These are phyloP conservation scores for Podospora conica DNA, from an alignment of 495 filamentous ascomycete genomes.

Conservation along the genomic window DNA sequence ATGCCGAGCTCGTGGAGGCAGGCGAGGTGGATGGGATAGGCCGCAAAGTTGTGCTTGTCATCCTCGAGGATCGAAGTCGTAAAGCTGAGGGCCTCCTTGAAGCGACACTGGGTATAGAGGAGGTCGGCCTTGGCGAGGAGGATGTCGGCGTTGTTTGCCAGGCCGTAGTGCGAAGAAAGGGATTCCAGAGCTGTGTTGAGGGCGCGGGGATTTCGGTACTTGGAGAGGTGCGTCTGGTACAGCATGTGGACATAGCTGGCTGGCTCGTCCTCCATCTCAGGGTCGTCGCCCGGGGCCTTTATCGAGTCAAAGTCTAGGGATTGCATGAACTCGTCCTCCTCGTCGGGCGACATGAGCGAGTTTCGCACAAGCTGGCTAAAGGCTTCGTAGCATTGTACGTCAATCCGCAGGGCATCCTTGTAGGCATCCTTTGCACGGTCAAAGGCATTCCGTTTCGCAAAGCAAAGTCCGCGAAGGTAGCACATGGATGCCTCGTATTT, in stretches of 20 bases:
- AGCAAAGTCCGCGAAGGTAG: conserved; percentile 87
- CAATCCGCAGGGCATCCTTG: conserved; percentile 92
- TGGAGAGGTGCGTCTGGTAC: conserved; percentile 93
- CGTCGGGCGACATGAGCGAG: conserved; percentile 91
- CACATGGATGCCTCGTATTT: conserved; percentile 96
- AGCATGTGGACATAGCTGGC: conserved; percentile 94
- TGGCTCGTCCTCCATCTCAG: conserved; percentile 64
- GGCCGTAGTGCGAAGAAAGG: conserved; percentile 86
- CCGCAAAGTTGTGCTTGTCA: conserved; percentile 81
- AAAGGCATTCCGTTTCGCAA: conserved; percentile 95
- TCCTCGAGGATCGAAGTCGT: conserved; percentile 74
- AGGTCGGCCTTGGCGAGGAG: conserved; percentile 88
- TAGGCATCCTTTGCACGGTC: conserved; percentile 97
- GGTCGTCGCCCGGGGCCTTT: conserved; percentile 43
- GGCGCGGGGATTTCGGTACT: conserved; percentile 80
- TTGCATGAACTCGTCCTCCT: conserved; percentile 90
- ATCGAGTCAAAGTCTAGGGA: conserved; percentile 87
- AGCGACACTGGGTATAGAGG: conserved; percentile 90
- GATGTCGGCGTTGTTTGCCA: conserved; percentile 81
- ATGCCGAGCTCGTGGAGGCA: conserved; percentile 83
- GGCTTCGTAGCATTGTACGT: conserved; percentile 97
- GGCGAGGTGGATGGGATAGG: conserved; percentile 86
- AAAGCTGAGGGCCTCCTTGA: conserved; percentile 75
- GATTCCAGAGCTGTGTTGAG: conserved; percentile 86
- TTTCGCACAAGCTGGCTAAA: conserved; percentile 98